Percentiles rank a stretch among this genome's conserved stretches.
Evolutionary conservation across 306 rosid species (phyloP).

Genomic region (Senna tora): DNA sequence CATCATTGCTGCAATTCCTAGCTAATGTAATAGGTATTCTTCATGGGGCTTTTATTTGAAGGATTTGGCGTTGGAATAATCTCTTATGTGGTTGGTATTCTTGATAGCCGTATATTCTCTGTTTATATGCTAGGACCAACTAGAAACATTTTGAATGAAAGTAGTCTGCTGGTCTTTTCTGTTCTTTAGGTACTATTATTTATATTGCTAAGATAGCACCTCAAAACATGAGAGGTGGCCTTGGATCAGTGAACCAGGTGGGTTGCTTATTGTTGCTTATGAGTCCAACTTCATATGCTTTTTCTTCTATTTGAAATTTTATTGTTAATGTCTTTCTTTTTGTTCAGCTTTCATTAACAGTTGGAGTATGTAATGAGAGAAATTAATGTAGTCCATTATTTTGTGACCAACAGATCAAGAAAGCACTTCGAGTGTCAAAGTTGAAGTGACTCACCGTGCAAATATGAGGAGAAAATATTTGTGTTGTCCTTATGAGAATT

Average conservation of each 20-base stretch:
- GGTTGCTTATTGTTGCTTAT: conserved; percentile 30
- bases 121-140: conserved; percentile 11
- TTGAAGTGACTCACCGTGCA: too few relatives aligned
- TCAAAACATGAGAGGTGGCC: conserved; percentile 79
- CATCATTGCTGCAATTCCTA: conserved; percentile 75
- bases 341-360: conserved; percentile 76
- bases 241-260: conserved; percentile 93
- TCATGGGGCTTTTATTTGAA: conserved; percentile 85
- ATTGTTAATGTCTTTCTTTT: not conserved
- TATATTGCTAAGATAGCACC: conserved; percentile 92
- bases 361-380: too few relatives aligned
- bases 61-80: conserved; percentile 95
- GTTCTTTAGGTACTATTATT: conserved; percentile 73
- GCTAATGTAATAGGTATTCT: conserved; percentile 77
- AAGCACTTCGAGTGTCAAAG: too few relatives aligned
- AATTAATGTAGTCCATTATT: too few relatives aligned
- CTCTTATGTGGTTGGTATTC: conserved; percentile 90
- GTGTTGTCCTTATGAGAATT: too few relatives aligned
- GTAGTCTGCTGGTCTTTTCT: conserved; percentile 1
- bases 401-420: too few relatives aligned
- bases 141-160: conserved; percentile 34
- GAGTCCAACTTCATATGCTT: not conserved
- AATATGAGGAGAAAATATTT: too few relatives aligned
- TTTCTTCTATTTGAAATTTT: conserved; percentile 4
- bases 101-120: conserved; percentile 8